phyloP scores from a whole-genome alignment of 371 early-diverging fungal species.

The Capillidium heterosporum region DNA sequence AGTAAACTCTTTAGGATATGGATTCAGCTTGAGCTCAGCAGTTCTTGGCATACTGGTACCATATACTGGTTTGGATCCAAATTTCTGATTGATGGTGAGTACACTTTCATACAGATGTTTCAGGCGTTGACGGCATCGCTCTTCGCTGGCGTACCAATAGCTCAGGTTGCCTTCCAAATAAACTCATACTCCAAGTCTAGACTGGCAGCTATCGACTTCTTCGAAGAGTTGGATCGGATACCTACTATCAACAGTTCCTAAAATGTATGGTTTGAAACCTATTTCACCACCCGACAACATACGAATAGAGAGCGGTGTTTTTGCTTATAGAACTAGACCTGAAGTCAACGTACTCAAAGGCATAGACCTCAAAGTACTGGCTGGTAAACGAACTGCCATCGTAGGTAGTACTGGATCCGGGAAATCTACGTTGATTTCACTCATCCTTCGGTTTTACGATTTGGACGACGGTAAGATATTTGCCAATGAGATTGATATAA shows the following conservation, averaged over 20 bases:
- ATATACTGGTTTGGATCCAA: conserved; percentile 29
- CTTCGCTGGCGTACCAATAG: conserved; percentile 54
- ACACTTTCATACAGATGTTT: conserved; percentile 11
- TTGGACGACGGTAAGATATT: conserved; percentile 5
- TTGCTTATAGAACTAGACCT: conserved; percentile 69
- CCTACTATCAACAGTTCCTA: conserved; percentile 28
- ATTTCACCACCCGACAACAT: conserved; percentile 19
- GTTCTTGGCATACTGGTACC: conserved; percentile 35
- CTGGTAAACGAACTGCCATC: conserved; percentile 44
- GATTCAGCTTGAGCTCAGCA: conserved; percentile 31
- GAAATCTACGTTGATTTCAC: conserved; percentile 36
- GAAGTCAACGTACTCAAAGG: conserved; percentile 59
- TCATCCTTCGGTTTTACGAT: conserved; percentile 13
- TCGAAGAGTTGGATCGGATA: conserved; percentile 49
- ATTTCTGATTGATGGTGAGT: conserved; percentile 11
- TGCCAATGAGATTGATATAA: conserved; percentile 11
- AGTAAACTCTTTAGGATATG: conserved; percentile 33
- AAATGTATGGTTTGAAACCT: conserved; percentile 31
- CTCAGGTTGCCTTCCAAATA: conserved; percentile 34
- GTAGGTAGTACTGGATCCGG: conserved; percentile 55
- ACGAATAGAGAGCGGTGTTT: conserved; percentile 36
- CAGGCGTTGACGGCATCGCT: conserved; percentile 32
- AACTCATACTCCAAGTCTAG: conserved; percentile 49
- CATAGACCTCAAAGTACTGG: conserved; percentile 31
- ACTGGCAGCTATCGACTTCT: conserved; percentile 51